Evolutionary conservation across 805 yeast genomes (phyloP).

Genomic region (Barnettozyma salicaria): DNA sequence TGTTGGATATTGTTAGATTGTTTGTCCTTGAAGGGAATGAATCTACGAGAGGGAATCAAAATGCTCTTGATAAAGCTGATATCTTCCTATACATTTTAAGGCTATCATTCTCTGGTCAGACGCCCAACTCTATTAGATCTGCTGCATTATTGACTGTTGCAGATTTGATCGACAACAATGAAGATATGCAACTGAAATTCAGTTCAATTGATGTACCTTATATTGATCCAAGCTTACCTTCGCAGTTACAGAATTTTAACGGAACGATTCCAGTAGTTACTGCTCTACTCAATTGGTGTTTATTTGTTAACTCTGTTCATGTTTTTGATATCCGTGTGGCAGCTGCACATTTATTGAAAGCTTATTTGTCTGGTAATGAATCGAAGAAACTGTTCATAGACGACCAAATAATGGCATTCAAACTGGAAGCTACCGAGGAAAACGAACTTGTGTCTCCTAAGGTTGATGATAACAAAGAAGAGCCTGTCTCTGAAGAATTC

Average conservation of each 20-base stretch:
- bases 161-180: slow-evolving; percentile 64
- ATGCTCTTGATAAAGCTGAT: slow-evolving; percentile 51
- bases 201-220: slow-evolving; percentile 88
- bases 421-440: slow-evolving; percentile 15
- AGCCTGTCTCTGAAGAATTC: slow-evolving; percentile 1
- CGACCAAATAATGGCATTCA: slow-evolving; percentile 53
- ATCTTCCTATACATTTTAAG: slow-evolving; percentile 60
- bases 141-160: slow-evolving; percentile 70
- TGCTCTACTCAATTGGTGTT: slow-evolving; percentile 78
- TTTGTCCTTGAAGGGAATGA: slow-evolving; percentile 73
- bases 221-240: slow-evolving; percentile 64
- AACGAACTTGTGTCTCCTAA: slow-evolving; percentile 19
- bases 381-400: slow-evolving; percentile 57
- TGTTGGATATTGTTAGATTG: slow-evolving; percentile 65
- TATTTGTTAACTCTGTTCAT: slow-evolving; percentile 76
- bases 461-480: not conserved
- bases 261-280: slow-evolving; percentile 58
- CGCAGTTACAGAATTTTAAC: slow-evolving; percentile 25
- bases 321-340: slow-evolving; percentile 76
- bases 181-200: slow-evolving; percentile 61
- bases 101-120: slow-evolving; percentile 59
- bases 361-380: slow-evolving; percentile 61
- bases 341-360: slow-evolving; percentile 56
- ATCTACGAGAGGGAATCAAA: slow-evolving; percentile 55
- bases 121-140: slow-evolving; percentile 62